Percentiles rank a stretch among this genome's conserved stretches.
These are phyloP conservation scores for Mucuna pruriens DNA, from an alignment of 306 rosid species.

Conservation along the genomic window DNA sequence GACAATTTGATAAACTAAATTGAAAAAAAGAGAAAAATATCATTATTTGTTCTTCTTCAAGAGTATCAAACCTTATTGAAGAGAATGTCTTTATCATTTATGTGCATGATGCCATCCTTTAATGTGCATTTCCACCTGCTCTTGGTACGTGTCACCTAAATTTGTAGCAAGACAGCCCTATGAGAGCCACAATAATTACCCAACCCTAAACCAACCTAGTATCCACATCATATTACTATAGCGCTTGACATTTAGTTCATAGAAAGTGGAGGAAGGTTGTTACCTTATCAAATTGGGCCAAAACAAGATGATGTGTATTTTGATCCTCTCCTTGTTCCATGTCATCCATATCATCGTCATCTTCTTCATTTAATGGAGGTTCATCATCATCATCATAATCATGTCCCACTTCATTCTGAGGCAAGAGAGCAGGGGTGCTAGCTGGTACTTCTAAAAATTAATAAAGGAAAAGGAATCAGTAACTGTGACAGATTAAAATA, in stretches of 20 bases:
- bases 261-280: constrained; percentile 31
- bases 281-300: constrained; percentile 99
- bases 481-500: neutral
- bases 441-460: constrained; percentile 64
- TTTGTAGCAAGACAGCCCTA: constrained; percentile 16
- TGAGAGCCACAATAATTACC: constrained; percentile 31
- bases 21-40: constrained; percentile 17
- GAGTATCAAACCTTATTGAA: constrained; percentile 77
- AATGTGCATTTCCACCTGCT: constrained; percentile 98
- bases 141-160: constrained; percentile 95
- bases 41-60: constrained; percentile 18
- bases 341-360: constrained; percentile 96
- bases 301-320: constrained; percentile 82
- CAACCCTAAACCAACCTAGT: neutral
- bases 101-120: constrained; percentile 98
- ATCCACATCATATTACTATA: neutral
- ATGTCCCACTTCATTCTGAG: constrained; percentile 68
- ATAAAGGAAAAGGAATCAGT: constrained; percentile 15
- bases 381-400: constrained; percentile 89
- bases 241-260: constrained; percentile 44
- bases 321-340: constrained; percentile 88
- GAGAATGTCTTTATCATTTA: constrained; percentile 92
- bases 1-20: constrained; percentile 30
- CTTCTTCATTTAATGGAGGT: constrained; percentile 93
- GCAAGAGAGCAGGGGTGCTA: constrained; percentile 77